These are phyloP conservation scores for Boechera divaricarpa DNA, from an alignment of 345 rosid genomes.

Conservation along the genomic window DNA sequence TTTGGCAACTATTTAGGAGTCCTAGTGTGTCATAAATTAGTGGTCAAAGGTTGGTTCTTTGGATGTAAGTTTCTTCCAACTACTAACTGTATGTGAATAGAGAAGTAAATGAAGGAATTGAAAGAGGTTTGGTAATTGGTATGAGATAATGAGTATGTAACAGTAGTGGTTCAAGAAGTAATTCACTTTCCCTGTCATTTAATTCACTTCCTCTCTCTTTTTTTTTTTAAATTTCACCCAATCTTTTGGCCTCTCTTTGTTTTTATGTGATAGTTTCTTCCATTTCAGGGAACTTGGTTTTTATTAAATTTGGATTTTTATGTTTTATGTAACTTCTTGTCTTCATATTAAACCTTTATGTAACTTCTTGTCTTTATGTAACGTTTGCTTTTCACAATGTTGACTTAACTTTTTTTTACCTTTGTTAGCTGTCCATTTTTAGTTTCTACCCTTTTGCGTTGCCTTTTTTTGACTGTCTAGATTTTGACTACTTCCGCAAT, in stretches of 20 bases:
- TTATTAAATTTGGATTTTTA: conserved; percentile 26
- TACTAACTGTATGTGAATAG: conserved; percentile 32
- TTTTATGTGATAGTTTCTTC: conserved; percentile 29
- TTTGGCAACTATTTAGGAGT: conserved; percentile 7
- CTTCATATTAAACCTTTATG: conserved; percentile 20
- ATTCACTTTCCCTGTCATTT: conserved; percentile 31
- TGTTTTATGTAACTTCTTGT: conserved; percentile 21
- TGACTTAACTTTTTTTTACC: not conserved
- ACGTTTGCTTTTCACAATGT: conserved; percentile 10
- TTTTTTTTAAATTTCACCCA: not conserved
- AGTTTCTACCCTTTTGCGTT: conserved; percentile 17
- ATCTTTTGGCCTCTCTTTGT: conserved; percentile 19
- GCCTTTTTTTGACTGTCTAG: conserved; percentile 18
- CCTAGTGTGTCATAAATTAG: conserved; percentile 20
- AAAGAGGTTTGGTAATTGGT: conserved; percentile 34
- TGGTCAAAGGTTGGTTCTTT: conserved; percentile 34
- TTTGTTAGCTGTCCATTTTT: conserved; percentile 22
- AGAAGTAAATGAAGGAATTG: conserved; percentile 45
- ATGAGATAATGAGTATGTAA: conserved; percentile 12
- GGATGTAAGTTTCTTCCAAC: conserved; percentile 38
- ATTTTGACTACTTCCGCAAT: conserved; percentile 7
- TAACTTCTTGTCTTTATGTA: conserved; percentile 1
- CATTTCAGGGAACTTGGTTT: conserved; percentile 32
- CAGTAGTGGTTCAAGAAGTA: conserved; percentile 35
- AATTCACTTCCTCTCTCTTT: conserved; percentile 25